Percentiles rank a stretch among this genome's conserved stretches.
Conservation (phyloP, 345 rosid genomes). For the Erysimum cheiranthoides region DNA sequence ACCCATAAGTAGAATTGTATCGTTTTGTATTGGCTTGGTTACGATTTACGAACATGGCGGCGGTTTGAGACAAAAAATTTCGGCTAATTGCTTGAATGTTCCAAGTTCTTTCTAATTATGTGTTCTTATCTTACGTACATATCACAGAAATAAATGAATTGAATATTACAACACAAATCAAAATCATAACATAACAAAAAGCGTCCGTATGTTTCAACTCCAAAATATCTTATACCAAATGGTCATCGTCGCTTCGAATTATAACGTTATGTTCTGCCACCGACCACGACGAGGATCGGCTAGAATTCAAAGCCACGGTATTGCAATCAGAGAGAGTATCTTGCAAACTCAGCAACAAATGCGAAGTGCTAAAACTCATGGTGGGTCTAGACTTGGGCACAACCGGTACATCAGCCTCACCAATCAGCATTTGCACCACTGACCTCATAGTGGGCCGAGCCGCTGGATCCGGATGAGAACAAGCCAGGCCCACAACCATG, state of each 20-base stretch:
- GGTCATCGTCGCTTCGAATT: conserved; percentile 40
- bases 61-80: neutral
- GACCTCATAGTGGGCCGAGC: conserved; percentile 62
- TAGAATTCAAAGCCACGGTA: conserved; percentile 56
- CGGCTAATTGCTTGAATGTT: neutral
- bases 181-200: conserved; percentile 17
- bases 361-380: conserved; percentile 90
- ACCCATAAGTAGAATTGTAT: too few species aligned
- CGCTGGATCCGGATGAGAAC: conserved; percentile 61
- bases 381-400: conserved; percentile 47
- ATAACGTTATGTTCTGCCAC: conserved; percentile 37
- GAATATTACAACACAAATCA: conserved; percentile 31
- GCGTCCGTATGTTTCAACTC: neutral
- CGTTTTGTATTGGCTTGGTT: too few species aligned
- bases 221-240: conserved; percentile 23
- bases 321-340: conserved; percentile 91
- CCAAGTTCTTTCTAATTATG: neutral
- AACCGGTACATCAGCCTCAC: conserved; percentile 47
- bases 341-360: conserved; percentile 79
- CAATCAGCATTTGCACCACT: conserved; percentile 59
- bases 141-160: conserved; percentile 15
- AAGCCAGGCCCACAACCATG: conserved; percentile 57
- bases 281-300: conserved; percentile 68
- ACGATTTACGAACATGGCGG: too few species aligned
- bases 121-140: conserved; percentile 16